Conservation (phyloP, 2,329 filamentous ascomycete genomes). For the Aspergillus melleus region DNA sequence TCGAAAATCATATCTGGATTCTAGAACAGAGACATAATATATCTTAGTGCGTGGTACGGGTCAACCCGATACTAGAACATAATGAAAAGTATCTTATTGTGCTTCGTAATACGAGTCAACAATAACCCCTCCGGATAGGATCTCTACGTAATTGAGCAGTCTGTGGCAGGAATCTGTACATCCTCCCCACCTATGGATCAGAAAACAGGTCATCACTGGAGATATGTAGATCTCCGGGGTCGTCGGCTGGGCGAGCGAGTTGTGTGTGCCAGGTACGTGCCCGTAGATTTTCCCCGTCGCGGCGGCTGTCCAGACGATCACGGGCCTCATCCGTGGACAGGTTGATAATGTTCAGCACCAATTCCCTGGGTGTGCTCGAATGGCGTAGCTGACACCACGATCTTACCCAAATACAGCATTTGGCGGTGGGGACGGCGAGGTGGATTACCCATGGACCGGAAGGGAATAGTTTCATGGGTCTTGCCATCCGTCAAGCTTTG, state of each 20-base stretch:
- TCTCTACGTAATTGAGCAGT: no score
- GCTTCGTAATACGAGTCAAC: no score
- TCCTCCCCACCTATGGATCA: not conserved
- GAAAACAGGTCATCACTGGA: not conserved
- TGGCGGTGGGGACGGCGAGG: not conserved
- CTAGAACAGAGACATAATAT: not conserved
- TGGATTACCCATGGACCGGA: not conserved
- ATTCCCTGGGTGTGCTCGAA: not conserved
- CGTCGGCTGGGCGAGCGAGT: not conserved
- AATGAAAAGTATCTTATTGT: not conserved
- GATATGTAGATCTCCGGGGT: not conserved
- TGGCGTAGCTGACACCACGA: not conserved
- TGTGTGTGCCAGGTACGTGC: not conserved
- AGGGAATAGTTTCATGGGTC: not conserved
- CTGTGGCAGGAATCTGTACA: not conserved
- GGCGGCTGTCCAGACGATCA: not conserved
- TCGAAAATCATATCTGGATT: not conserved
- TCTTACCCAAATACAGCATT: conserved; percentile 3
- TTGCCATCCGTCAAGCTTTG: not conserved
- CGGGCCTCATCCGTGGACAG: conserved; percentile 1
- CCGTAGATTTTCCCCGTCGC: not conserved
- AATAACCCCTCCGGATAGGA: no score
- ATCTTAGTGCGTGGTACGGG: no score
- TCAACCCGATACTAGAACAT: not conserved
- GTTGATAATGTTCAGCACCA: not conserved